A percentile compares a stretch with the other conserved stretches of the same genome.
Conservation (phyloP, 2,329 filamentous ascomycete species). For the Teratosphaeriaceae sp. region DNA sequence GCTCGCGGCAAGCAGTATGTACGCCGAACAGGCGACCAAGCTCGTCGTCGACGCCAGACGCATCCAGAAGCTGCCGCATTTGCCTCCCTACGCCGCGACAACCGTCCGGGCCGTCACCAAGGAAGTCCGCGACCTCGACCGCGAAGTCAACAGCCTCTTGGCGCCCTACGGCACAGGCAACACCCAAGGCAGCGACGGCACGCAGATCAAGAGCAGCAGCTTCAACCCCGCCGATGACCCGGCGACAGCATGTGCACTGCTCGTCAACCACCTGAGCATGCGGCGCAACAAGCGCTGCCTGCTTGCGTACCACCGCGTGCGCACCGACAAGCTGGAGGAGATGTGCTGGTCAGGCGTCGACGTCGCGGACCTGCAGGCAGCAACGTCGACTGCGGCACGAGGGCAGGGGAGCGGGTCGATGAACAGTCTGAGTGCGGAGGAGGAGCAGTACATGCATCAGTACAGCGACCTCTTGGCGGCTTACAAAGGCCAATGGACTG, state of each 20-base stretch:
- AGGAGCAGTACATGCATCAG: conserved; percentile 90
- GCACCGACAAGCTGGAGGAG: conserved; percentile 86
- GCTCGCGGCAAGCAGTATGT: conserved; percentile 53
- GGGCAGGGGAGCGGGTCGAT: conserved; percentile 9
- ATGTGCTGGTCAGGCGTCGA: conserved; percentile 89
- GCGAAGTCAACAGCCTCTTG: conserved; percentile 71
- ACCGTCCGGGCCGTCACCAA: conserved; percentile 79
- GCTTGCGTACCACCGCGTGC: conserved; percentile 85
- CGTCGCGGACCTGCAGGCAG: conserved; percentile 60
- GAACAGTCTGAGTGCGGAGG: conserved; percentile 69
- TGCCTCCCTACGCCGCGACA: conserved; percentile 90
- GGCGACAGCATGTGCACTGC: conserved; percentile 75
- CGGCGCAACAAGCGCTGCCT: conserved; percentile 93
- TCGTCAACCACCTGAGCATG: conserved; percentile 94
- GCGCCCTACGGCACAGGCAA: conserved; percentile 62
- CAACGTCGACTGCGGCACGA: conserved; percentile 28
- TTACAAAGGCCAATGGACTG: conserved; percentile 97
- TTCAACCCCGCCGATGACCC: conserved; percentile 82
- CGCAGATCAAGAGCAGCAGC: conserved; percentile 55
- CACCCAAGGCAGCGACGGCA: conserved; percentile 23
- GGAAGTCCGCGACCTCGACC: conserved; percentile 89
- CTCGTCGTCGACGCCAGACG: conserved; percentile 96
- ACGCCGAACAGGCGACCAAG: conserved; percentile 82
- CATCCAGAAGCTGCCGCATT: conserved; percentile 74
- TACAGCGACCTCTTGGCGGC: conserved; percentile 90